Evolutionary conservation across 2,329 filamentous ascomycete species (phyloP).

Genomic region (Colletotrichum sidae): DNA sequence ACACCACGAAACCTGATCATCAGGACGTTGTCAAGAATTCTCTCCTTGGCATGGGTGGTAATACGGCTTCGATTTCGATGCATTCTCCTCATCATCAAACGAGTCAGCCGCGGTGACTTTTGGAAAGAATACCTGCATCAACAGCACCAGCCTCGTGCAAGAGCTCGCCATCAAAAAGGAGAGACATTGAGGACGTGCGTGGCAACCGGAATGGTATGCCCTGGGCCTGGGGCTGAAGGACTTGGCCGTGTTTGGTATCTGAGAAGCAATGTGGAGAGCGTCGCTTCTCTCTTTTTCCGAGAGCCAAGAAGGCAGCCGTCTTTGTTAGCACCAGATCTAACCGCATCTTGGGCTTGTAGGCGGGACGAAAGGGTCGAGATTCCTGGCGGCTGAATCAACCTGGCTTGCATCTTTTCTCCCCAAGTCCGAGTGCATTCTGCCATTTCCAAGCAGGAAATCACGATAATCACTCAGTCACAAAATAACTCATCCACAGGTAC

Average conservation of each 20-base stretch:
- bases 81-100: not conserved
- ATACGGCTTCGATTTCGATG: constrained; percentile 5
- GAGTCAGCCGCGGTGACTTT: not conserved
- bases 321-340: constrained; percentile 14
- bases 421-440: constrained; percentile 11
- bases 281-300: not conserved
- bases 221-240: constrained; percentile 4
- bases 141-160: constrained; percentile 4
- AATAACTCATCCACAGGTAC: too few relatives aligned
- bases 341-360: not conserved
- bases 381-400: constrained; percentile 9
- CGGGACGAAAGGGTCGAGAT: not conserved
- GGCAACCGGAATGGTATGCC: constrained; percentile 16
- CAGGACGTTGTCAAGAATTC: constrained; percentile 18
- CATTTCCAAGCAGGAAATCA: not conserved
- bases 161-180: constrained; percentile 15
- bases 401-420: not conserved
- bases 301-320: constrained; percentile 2
- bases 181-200: constrained; percentile 12
- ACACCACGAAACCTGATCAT: not conserved
- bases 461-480: too few relatives aligned
- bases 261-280: constrained; percentile 7
- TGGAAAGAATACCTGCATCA: not conserved
- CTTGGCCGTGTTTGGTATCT: constrained; percentile 6
- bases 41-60: constrained; percentile 8